phyloP scores from a whole-genome alignment of 2,329 filamentous ascomycete species.

The Cordyceps tenuipes region DNA sequence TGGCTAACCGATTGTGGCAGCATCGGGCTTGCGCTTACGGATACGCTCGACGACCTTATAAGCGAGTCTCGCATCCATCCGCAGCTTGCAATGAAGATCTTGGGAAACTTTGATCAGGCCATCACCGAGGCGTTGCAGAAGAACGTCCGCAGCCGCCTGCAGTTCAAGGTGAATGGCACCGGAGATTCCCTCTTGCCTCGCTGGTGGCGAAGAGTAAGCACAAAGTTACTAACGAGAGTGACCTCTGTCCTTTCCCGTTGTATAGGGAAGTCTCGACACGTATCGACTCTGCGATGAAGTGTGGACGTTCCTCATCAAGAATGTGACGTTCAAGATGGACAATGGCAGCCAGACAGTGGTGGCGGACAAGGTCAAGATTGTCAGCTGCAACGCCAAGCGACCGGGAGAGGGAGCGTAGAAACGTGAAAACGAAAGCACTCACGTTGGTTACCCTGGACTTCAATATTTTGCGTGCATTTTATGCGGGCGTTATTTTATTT shows the following conservation, averaged over 20 bases:
- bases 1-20: constrained; percentile 41
- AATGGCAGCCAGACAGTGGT: constrained; percentile 61
- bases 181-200: not conserved
- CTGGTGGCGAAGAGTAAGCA: not conserved
- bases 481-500: constrained; percentile 5
- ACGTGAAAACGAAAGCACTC: not conserved
- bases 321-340: constrained; percentile 98
- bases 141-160: constrained; percentile 82
- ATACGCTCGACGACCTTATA: constrained; percentile 95
- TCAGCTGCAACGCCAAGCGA: constrained; percentile 89
- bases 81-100: constrained; percentile 96
- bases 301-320: constrained; percentile 98
- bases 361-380: constrained; percentile 95
- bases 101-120: constrained; percentile 88
- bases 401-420: constrained; percentile 31
- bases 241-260: not conserved
- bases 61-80: constrained; percentile 92
- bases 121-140: constrained; percentile 88
- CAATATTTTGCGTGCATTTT: constrained; percentile 4
- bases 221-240: constrained; percentile 3
- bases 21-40: constrained; percentile 86
- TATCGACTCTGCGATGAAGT: constrained; percentile 99
- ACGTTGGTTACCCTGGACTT: not conserved
- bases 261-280: constrained; percentile 86
- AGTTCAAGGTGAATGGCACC: constrained; percentile 70